phyloP scores from a whole-genome alignment of 1,284 basidiomycete genomes.

The Ganoderma meredithae region DNA sequence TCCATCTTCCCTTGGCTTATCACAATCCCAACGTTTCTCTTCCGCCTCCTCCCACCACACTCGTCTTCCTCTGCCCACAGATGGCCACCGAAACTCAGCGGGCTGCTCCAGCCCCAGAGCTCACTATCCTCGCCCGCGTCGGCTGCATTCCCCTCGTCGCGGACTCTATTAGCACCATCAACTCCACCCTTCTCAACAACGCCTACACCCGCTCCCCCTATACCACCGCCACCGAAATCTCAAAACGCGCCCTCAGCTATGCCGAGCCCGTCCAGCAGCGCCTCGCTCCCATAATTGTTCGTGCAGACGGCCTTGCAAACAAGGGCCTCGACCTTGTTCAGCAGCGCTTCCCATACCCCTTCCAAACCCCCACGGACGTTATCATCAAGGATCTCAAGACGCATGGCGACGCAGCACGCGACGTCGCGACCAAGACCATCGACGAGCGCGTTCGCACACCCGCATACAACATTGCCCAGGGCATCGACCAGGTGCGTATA shows the following conservation, averaged over 20 bases:
- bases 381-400: slow-evolving; percentile 67
- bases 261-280: slow-evolving; percentile 70
- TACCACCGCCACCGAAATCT: slow-evolving; percentile 64
- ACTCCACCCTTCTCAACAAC: slow-evolving; percentile 65
- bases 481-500: slow-evolving; percentile 71
- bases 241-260: slow-evolving; percentile 64
- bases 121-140: slow-evolving; percentile 69
- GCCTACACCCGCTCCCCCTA: slow-evolving; percentile 69
- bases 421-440: slow-evolving; percentile 67
- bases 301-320: slow-evolving; percentile 72
- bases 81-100: slow-evolving; percentile 54
- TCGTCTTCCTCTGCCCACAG: slow-evolving; percentile 11
- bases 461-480: slow-evolving; percentile 67
- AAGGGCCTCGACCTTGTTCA: slow-evolving; percentile 78
- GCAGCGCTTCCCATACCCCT: slow-evolving; percentile 76
- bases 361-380: slow-evolving; percentile 75
- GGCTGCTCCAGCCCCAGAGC: slow-evolving; percentile 50
- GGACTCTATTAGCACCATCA: slow-evolving; percentile 64
- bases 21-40: slow-evolving; percentile 20
- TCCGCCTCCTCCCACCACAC: slow-evolving; percentile 20
- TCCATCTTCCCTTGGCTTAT: slow-evolving; percentile 25
- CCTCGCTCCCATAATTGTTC: slow-evolving; percentile 68
- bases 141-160: slow-evolving; percentile 74
- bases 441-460: slow-evolving; percentile 71
- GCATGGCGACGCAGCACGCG: slow-evolving; percentile 60